Evolutionary conservation across 1,284 basidiomycete species (phyloP), one percentile per base, ranked within the genome.

Genomic region (Hortiboletus rubellus): DNA sequence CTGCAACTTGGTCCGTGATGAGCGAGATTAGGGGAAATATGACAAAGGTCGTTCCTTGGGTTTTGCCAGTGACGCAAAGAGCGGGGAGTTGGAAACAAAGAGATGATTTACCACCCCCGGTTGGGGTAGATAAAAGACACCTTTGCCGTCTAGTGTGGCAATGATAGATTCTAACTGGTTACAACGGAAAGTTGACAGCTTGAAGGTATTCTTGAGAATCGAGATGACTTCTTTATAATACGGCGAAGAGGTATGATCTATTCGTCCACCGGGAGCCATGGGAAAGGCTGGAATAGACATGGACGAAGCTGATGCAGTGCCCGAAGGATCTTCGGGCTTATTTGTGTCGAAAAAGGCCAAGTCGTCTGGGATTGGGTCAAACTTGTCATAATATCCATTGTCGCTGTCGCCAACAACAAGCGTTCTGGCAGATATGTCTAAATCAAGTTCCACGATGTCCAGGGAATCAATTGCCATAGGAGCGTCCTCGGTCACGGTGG

Each of bases 61-160:
- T 92, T 64, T 76, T 81, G 5, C 92, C 94, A 2, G 75, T 76
- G 38, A 79, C 77, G 67, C 94, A 90, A 22, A 97, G 80, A 2
- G 95, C 96, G 0, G 96, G 96, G 0, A 98, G 82, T 66, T 91
- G 88, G 66, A 85, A 95, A 63, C 91, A 94, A 43, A 95, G 76
- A 65, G 18, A 18, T 18, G 87, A 90, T 76, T 98, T 98, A 1
- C 96, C 96, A 7, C 96, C 96, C 31, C 96, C 96, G 0, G 96
- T 99, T 0, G 97, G 96, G 87, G 98, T 18, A 18, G 1, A 2
- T 98, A 92, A 64, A 98, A 95, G 14, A 95, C 93, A 67, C 99
- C 96, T 48, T 80, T 82, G 3, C 91, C 94, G 1, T 80, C 77
- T 71, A 99, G 78, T 0, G 91, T 88, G 4, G 88, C 89, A 50